Conservation (phyloP, 768 basidiomycete species). For the Filobasidium floriforme region DNA sequence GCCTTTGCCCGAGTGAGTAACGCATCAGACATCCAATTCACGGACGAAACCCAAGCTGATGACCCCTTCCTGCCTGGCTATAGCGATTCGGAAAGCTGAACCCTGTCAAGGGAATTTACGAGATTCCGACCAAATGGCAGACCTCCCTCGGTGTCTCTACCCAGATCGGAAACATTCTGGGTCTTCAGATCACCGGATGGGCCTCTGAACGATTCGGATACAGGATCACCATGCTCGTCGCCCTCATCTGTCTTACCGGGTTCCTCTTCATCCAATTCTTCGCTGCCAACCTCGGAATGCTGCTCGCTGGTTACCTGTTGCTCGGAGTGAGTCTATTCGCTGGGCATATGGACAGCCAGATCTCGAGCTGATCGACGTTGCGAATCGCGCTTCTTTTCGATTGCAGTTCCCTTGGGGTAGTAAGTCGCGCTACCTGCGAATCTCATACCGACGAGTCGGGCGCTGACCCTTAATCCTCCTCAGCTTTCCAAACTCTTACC, state of each 20-base stretch:
- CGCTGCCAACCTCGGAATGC: conserved; percentile 20
- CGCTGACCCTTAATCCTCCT: no score
- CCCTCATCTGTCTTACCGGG: conserved; percentile 23
- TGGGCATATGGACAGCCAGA: background rate
- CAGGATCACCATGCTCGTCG: conserved; percentile 26
- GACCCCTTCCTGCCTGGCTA: background rate
- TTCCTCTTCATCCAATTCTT: conserved; percentile 33
- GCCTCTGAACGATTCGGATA: conserved; percentile 28
- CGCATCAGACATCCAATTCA: background rate
- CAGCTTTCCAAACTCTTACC: conserved; percentile 39
- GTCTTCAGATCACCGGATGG: conserved; percentile 37
- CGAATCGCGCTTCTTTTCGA: background rate
- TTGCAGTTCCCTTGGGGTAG: conserved; percentile 20
- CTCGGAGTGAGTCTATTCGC: conserved; percentile 17
- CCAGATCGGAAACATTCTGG: conserved; percentile 39
- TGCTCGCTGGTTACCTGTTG: conserved; percentile 22
- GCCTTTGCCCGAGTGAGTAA: conserved; percentile 25
- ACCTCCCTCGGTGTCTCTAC: conserved; percentile 38
- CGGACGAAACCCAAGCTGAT: conserved; percentile 12
- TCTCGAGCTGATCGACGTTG: background rate
- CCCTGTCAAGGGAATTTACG: background rate
- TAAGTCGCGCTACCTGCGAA: no score
- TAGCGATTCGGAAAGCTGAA: conserved; percentile 4
- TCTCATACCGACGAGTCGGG: no score
- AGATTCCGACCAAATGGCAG: conserved; percentile 37